Conservation (phyloP, 129 eudicot genomes). For the Tagetes patula region DNA sequence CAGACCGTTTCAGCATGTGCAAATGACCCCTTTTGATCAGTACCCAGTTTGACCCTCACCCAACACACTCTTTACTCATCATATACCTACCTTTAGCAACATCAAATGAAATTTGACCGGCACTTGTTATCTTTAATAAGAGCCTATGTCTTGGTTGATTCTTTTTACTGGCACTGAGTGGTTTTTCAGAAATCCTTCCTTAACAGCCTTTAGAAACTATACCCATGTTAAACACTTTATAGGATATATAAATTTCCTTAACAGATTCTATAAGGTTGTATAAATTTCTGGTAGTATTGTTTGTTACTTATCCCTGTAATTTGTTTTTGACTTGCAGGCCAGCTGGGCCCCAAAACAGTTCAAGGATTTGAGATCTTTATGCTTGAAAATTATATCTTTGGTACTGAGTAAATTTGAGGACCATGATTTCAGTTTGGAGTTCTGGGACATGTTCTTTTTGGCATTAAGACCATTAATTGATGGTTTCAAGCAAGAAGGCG, state of each 20-base stretch:
- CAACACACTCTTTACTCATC: not conserved
- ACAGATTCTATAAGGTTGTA: not conserved
- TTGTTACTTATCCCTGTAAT: slow-evolving; percentile 26
- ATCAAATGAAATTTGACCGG: not conserved
- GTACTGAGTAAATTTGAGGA: slow-evolving; percentile 63
- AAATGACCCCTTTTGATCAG: not conserved
- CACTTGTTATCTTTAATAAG: not conserved
- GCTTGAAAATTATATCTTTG: slow-evolving; percentile 68
- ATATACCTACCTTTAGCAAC: slow-evolving; percentile 4
- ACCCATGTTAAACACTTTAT: not conserved
- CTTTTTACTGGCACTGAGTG: not conserved
- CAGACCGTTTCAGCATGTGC: too few species aligned
- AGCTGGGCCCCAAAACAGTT: slow-evolving; percentile 49
- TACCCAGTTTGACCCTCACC: not conserved
- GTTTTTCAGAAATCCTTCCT: not conserved
- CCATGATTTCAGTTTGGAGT: slow-evolving; percentile 63
- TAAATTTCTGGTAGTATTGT: slow-evolving; percentile 4
- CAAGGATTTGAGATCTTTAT: slow-evolving; percentile 84
- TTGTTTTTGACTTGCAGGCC: slow-evolving; percentile 47
- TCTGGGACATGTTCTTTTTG: slow-evolving; percentile 78
- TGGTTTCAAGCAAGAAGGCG: slow-evolving; percentile 80
- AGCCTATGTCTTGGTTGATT: not conserved
- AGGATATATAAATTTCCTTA: not conserved
- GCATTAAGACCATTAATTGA: slow-evolving; percentile 67
- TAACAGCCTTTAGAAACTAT: slow-evolving; percentile 2